Evolutionary conservation across 306 rosid genomes (phyloP).

Genomic region (Aeschynomene evenia): DNA sequence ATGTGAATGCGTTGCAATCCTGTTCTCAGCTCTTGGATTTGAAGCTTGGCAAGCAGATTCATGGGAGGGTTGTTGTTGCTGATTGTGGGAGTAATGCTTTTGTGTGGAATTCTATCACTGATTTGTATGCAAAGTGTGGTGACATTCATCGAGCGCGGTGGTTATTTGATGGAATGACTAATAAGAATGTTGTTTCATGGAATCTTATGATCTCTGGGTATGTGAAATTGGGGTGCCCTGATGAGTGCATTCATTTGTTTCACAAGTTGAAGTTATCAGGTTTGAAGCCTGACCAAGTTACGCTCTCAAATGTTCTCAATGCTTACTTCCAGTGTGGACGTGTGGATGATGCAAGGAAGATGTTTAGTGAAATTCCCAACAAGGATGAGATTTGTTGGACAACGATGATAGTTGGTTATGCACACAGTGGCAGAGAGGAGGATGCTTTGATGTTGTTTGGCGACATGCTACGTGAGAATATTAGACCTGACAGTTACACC

Average conservation of each 20-base stretch:
- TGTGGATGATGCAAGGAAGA: conserved; percentile 39
- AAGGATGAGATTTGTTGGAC: conserved; percentile 57
- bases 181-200: conserved; percentile 53
- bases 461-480: conserved; percentile 44
- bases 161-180: conserved; percentile 46
- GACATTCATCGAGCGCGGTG: conserved; percentile 41
- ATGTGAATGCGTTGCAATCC: conserved; percentile 59
- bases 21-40: conserved; percentile 52
- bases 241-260: conserved; percentile 44
- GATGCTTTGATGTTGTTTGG: conserved; percentile 45
- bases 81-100: conserved; percentile 32
- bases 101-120: conserved; percentile 42
- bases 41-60: conserved; percentile 58
- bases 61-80: conserved; percentile 45
- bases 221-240: conserved; percentile 42
- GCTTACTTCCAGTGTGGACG: conserved; percentile 42
- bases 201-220: conserved; percentile 48
- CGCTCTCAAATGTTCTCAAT: conserved; percentile 43
- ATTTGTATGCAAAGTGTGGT: conserved; percentile 52
- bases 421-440: conserved; percentile 47
- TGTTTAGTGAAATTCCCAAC: conserved; percentile 30
- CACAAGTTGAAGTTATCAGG: conserved; percentile 42
- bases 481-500: conserved; percentile 48
- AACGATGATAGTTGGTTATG: conserved; percentile 50
- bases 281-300: conserved; percentile 45